Base-by-base conservation (phyloP, 148 eudicot species). In the Camellia japonica region DNA sequence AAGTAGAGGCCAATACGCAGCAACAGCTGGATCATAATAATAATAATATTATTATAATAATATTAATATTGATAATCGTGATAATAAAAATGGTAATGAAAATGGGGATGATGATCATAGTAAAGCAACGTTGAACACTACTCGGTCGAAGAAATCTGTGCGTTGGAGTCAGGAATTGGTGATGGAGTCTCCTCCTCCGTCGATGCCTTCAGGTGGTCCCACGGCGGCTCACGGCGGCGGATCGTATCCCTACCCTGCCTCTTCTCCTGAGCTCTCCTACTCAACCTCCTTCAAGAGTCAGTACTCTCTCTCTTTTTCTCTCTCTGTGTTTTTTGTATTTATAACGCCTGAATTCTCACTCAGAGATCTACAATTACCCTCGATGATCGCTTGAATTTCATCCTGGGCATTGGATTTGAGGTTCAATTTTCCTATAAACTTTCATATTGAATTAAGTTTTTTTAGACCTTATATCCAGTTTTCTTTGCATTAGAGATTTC, bases 201-300 rank as follows among this genome's bases (percentile, higher is more conserved):
- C 84, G 30, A 81, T 76, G 64, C 62, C 86, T n/a, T 74, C 87
- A 18, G 43, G 82, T 44, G 73, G 55, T 51, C 1, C 60, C 9
- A 43, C 1, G 38, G 38, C 38, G 38, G 38, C 38, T 30, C 38
- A 5, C 51, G 90, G 82, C 7, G 61, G 47, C 60, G 80, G 82
- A 75, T 82, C 86, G 52, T 71, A 79, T 79, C 88, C 91, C 44
- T 88, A 88, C 69, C 80, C 88, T 15, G 71, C 91, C 2, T 84
- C 70, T 43, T 80, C 88, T 6, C 18, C 81, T 10, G 18, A 80
- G 38, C 58, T 88, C 83, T 42, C 67, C 47, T 11, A 44, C 80
- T 15, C 90, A 6, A 59, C 84, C 9, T 79, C 90, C 41, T 71
- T 91, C 49, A 91, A 91, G 86, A 85, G 94, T 91, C 4, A 61